Evolutionary conservation across 78 protist species (phyloP).

Genomic region (Creolimax fragrantissima): DNA sequence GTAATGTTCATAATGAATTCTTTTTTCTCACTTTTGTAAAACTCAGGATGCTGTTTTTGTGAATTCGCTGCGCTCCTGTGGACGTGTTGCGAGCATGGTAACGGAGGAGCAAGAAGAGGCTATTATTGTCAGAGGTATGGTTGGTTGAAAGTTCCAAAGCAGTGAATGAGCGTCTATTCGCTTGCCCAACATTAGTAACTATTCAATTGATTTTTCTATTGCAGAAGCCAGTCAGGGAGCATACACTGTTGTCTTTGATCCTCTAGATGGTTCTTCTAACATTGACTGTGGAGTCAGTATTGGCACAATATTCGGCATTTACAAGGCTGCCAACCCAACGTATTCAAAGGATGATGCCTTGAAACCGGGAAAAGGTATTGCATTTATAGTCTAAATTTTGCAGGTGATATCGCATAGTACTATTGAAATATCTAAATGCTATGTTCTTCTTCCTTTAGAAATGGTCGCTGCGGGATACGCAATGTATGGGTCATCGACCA

Average conservation of each 20-base stretch:
- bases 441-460: not conserved
- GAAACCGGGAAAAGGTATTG: not conserved
- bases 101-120: constrained; percentile 51
- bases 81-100: constrained; percentile 32
- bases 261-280: constrained; percentile 69
- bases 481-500: constrained; percentile 61
- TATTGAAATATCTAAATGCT: not conserved
- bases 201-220: too few species aligned
- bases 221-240: not conserved
- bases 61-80: not conserved
- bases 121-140: constrained; percentile 28
- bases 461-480: constrained; percentile 52
- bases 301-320: constrained; percentile 76
- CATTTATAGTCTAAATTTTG: not conserved
- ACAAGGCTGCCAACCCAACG: not conserved
- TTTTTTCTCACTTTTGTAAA: not conserved
- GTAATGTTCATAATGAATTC: too few species aligned
- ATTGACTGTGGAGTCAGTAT: constrained; percentile 56
- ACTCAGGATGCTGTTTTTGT: constrained; percentile 10
- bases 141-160: too few species aligned
- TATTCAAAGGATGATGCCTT: not conserved
- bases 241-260: constrained; percentile 54
- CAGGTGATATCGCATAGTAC: not conserved
- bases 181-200: too few species aligned
- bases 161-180: too few species aligned